phyloP scores from a whole-genome alignment of 106 monocot species.

The Apostasia shenzhenica region DNA sequence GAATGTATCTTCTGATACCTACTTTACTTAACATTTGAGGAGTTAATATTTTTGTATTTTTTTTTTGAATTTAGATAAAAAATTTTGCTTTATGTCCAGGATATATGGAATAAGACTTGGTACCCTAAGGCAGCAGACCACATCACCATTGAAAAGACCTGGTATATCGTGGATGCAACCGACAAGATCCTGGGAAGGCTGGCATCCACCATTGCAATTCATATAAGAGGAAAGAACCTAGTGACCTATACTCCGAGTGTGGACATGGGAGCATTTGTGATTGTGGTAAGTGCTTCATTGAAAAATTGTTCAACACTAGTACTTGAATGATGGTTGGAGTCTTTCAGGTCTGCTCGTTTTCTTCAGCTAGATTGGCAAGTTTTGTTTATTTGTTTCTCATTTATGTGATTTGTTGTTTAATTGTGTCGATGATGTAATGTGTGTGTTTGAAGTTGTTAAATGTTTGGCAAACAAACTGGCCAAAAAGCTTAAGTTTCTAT shows the following conservation, averaged over 20 bases:
- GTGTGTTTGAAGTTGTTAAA: too few relatives aligned
- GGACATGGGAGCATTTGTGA: conserved; percentile 95
- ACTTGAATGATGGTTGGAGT: not conserved
- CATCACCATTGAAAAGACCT: conserved; percentile 72
- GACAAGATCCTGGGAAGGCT: conserved; percentile 79
- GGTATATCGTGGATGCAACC: conserved; percentile 94
- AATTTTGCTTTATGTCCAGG: conserved; percentile 22
- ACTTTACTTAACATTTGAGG: too few relatives aligned
- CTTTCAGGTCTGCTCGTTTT: too few relatives aligned
- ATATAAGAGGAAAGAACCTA: conserved; percentile 85
- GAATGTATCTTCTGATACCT: too few relatives aligned
- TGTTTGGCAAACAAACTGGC: too few relatives aligned
- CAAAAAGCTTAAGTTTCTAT: too few relatives aligned
- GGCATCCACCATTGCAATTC: conserved; percentile 84
- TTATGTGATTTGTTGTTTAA: too few relatives aligned
- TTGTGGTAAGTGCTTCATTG: conserved; percentile 54
- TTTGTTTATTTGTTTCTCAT: not conserved
- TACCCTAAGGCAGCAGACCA: conserved; percentile 95
- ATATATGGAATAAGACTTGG: conserved; percentile 97
- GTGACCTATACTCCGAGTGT: conserved; percentile 85
- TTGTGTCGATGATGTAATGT: too few relatives aligned
- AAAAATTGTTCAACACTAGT: not conserved
- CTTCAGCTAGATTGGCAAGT: not conserved
- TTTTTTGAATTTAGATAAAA: too few relatives aligned
- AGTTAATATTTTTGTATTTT: too few relatives aligned